Evolutionary conservation across 805 yeast species (phyloP).

Genomic region (Scheffersomyces ergatensis): DNA sequence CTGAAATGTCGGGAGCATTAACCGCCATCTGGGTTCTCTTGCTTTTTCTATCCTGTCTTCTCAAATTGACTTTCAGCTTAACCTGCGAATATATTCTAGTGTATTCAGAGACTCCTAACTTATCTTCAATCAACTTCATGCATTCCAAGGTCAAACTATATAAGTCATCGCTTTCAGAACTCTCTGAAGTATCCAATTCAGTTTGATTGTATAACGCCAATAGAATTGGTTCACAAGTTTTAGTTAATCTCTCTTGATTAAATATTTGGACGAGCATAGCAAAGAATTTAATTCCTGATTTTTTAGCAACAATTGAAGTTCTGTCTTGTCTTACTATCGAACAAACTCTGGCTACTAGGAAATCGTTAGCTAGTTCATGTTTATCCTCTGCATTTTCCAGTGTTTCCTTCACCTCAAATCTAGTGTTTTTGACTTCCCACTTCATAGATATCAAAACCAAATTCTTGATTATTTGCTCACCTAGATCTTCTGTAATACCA

Average conservation of each 20-base stretch:
- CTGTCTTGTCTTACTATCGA: constrained; percentile 63
- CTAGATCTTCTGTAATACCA: constrained; percentile 58
- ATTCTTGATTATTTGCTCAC: constrained; percentile 63
- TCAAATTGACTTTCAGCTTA: constrained; percentile 52
- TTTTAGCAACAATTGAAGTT: constrained; percentile 58
- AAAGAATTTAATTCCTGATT: constrained; percentile 63
- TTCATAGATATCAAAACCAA: constrained; percentile 55
- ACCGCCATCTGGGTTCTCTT: constrained; percentile 75
- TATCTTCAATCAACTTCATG: constrained; percentile 60
- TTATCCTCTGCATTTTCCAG: constrained; percentile 20
- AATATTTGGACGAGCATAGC: constrained; percentile 63
- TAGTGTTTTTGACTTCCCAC: constrained; percentile 54
- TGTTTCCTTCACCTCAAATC: constrained; percentile 20
- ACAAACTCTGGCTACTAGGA: constrained; percentile 63
- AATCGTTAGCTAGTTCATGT: constrained; percentile 46
- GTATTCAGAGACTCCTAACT: constrained; percentile 71
- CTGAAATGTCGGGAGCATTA: constrained; percentile 78
- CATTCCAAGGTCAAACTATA: constrained; percentile 60
- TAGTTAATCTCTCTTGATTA: constrained; percentile 35
- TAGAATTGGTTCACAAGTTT: constrained; percentile 48
- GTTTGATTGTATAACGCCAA: constrained; percentile 51
- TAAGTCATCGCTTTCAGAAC: constrained; percentile 52
- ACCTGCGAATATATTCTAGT: constrained; percentile 61
- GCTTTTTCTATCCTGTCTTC: constrained; percentile 74
- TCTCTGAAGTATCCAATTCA: constrained; percentile 39